Evolutionary conservation across 768 basidiomycete genomes (phyloP).

Genomic region (Ramaria sp.): DNA sequence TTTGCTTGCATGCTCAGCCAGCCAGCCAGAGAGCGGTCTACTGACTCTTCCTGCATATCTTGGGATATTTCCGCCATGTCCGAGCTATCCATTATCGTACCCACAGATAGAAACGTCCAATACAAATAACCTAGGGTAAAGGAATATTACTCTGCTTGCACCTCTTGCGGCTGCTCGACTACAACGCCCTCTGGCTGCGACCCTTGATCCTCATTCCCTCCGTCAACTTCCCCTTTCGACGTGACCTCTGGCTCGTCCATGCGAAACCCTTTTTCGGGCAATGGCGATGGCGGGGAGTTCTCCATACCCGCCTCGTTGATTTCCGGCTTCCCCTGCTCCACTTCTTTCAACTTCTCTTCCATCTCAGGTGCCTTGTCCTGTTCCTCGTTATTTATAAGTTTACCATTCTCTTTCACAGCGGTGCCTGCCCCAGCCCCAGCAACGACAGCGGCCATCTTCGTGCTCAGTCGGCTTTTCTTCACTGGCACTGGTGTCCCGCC

Average conservation of each 20-base stretch:
- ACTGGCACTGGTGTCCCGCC: slow-evolving; percentile 5
- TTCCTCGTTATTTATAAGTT: neutral
- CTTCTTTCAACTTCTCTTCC: neutral
- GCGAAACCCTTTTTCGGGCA: neutral
- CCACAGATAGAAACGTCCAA: no score
- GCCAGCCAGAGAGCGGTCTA: no score
- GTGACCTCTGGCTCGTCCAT: neutral
- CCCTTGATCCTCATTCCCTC: neutral
- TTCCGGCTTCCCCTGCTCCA: neutral
- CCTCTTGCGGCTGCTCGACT: no score
- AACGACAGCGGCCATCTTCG: slow-evolving; percentile 4
- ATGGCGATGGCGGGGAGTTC: neutral
- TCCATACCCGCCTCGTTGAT: neutral
- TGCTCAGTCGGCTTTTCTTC: slow-evolving; percentile 3
- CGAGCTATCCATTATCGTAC: no score
- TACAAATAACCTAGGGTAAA: no score
- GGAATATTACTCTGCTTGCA: no score
- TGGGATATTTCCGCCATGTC: no score
- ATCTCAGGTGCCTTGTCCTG: neutral
- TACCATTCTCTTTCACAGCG: neutral
- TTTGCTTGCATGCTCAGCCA: no score
- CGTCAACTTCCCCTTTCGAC: neutral
- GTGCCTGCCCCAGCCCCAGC: neutral
- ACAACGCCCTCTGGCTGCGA: no score
- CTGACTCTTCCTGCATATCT: no score